These are phyloP conservation scores for Citrullus amarus DNA, from an alignment of 306 rosid genomes.

Conservation along the genomic window DNA sequence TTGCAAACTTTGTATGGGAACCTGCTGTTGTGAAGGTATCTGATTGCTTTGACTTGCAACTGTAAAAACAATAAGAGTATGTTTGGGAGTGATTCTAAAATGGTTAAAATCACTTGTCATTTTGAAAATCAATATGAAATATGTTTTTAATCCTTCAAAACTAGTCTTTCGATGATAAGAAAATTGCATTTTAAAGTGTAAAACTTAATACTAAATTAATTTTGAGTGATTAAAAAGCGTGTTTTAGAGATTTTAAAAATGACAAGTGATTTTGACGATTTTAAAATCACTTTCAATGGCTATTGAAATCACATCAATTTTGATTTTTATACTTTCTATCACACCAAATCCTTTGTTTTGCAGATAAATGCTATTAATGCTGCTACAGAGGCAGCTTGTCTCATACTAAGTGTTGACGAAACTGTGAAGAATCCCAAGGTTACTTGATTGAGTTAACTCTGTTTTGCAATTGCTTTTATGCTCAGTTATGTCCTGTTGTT, in stretches of 20 bases:
- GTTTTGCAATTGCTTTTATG: not conserved
- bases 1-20: constrained; percentile 97
- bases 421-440: constrained; percentile 97
- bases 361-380: constrained; percentile 97
- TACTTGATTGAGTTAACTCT: not conserved
- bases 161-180: too few relatives aligned
- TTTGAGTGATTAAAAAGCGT: too few relatives aligned
- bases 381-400: constrained; percentile 98
- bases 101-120: too few relatives aligned
- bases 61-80: not conserved
- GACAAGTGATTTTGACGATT: too few relatives aligned
- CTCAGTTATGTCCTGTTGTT: not conserved
- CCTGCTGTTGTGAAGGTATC: constrained; percentile 92
- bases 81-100: too few relatives aligned
- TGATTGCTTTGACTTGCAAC: not conserved
- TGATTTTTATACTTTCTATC: not conserved
- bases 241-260: too few relatives aligned
- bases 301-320: not conserved
- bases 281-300: not conserved
- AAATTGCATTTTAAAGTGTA: too few relatives aligned
- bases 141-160: too few relatives aligned
- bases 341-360: constrained; percentile 6
- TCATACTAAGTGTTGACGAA: constrained; percentile 86
- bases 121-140: too few relatives aligned
- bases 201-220: too few relatives aligned